A percentile compares a stretch with the other conserved stretches of the same genome.
phyloP scores from a whole-genome alignment of 768 basidiomycete genomes.

The Kwoniella newhampshirensis region DNA sequence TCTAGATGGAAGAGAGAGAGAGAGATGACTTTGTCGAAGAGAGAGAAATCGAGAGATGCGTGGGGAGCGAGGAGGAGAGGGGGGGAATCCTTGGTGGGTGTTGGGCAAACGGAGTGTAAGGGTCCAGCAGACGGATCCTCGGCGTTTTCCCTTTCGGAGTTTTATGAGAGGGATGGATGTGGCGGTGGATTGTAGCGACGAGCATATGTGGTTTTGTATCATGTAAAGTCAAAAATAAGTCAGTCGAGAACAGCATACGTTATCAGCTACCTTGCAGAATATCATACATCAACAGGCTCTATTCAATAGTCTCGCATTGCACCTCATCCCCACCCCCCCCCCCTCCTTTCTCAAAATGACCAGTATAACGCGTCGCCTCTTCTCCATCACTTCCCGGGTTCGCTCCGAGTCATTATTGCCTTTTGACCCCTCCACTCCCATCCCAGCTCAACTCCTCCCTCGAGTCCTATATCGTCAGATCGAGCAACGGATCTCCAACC shows the following conservation, averaged over 20 bases:
- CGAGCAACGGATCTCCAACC: constrained; percentile 7
- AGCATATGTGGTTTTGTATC: too few relatives aligned
- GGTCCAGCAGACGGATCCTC: constrained; percentile 1
- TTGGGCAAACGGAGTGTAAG: constrained; percentile 6
- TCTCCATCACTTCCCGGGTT: constrained; percentile 4
- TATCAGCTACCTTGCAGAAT: too few relatives aligned
- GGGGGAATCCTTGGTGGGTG: constrained; percentile 17
- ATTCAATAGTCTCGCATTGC: too few relatives aligned
- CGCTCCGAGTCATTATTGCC: constrained; percentile 6
- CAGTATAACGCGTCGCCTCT: constrained; percentile 18
- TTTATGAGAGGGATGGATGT: constrained; percentile 8
- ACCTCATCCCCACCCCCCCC: too few relatives aligned
- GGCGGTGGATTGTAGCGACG: background rate
- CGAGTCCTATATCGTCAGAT: constrained; percentile 31
- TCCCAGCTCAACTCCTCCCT: constrained; percentile 25
- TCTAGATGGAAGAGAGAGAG: background rate
- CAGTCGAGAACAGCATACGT: too few relatives aligned
- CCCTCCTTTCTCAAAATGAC: too few relatives aligned
- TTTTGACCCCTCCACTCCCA: constrained; percentile 3
- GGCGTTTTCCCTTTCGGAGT: constrained; percentile 24
- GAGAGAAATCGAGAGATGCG: constrained; percentile 17
- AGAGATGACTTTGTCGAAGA: constrained; percentile 3
- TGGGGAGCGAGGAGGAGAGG: constrained; percentile 16
- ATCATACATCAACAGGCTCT: too few relatives aligned
- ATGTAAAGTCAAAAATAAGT: too few relatives aligned